A percentile compares a stretch with the other conserved stretches of the same genome.
phyloP scores from a whole-genome alignment of 192 early-diverging fungal species.

The Fimicolochytrium jonesii region DNA sequence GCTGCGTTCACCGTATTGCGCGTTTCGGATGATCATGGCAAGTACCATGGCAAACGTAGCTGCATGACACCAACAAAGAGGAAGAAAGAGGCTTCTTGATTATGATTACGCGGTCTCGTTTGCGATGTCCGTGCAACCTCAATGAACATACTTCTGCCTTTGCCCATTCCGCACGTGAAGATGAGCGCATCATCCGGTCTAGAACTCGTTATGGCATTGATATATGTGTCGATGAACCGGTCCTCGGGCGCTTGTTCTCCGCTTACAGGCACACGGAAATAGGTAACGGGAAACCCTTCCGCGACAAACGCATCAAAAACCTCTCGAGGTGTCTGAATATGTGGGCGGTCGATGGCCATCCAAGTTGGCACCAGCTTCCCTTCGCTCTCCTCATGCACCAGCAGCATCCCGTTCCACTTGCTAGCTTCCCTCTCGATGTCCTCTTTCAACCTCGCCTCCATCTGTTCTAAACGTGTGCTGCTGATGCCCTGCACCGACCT shows the following conservation, averaged over 20 bases:
- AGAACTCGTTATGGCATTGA: slow-evolving; percentile 40
- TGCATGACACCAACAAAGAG: too few relatives aligned
- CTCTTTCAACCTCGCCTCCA: slow-evolving; percentile 57
- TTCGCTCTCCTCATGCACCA: slow-evolving; percentile 60
- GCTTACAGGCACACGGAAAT: slow-evolving; percentile 56
- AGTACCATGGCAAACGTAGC: slow-evolving; percentile 59
- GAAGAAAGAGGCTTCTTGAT: too few relatives aligned
- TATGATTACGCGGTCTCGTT: neutral
- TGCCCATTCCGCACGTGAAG: slow-evolving; percentile 66
- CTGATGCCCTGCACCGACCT: slow-evolving; percentile 50
- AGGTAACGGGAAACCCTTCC: slow-evolving; percentile 46
- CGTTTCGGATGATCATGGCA: slow-evolving; percentile 53
- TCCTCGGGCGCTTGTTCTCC: slow-evolving; percentile 60
- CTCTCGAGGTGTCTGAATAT: slow-evolving; percentile 54
- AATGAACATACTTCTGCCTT: slow-evolving; percentile 44
- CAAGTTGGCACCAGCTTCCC: slow-evolving; percentile 52
- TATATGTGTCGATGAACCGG: slow-evolving; percentile 58
- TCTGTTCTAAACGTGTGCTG: slow-evolving; percentile 48
- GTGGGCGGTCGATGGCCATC: slow-evolving; percentile 52
- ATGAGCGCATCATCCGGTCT: slow-evolving; percentile 43
- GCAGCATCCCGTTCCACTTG: slow-evolving; percentile 44
- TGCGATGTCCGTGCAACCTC: too few relatives aligned
- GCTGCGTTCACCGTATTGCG: too few relatives aligned
- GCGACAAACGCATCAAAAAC: slow-evolving; percentile 45
- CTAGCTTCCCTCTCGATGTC: slow-evolving; percentile 50